phyloP scores from a whole-genome alignment of 768 basidiomycete genomes.

The Pisolithus tinctorius region DNA sequence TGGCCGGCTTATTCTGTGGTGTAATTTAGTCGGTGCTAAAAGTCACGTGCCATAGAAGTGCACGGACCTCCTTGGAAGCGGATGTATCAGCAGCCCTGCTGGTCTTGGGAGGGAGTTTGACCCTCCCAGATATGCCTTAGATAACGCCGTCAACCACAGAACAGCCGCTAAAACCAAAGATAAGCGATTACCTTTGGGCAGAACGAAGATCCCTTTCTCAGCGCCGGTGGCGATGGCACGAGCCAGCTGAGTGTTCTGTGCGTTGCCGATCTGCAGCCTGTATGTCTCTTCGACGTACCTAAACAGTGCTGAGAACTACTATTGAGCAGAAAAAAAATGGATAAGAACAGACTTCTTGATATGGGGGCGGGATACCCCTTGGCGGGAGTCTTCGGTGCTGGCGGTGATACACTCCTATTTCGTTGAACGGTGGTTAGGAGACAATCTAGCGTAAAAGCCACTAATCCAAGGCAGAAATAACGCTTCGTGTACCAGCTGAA shows the following conservation, averaged over 20 bases:
- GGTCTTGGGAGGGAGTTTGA: slow-evolving; percentile 65
- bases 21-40: slow-evolving; percentile 7
- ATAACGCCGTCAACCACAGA: slow-evolving; percentile 2
- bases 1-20: slow-evolving; percentile 26
- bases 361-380: slow-evolving; percentile 81
- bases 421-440: slow-evolving; percentile 15
- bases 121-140: slow-evolving; percentile 43
- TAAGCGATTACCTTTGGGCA: slow-evolving; percentile 71
- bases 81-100: slow-evolving; percentile 38
- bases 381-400: slow-evolving; percentile 68
- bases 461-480: not conserved
- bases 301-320: slow-evolving; percentile 9
- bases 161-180: not conserved
- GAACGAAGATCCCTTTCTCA: slow-evolving; percentile 74
- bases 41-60: slow-evolving; percentile 17
- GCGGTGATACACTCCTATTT: slow-evolving; percentile 76
- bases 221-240: slow-evolving; percentile 76
- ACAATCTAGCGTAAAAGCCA: slow-evolving; percentile 5
- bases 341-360: slow-evolving; percentile 78
- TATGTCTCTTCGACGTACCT: slow-evolving; percentile 85
- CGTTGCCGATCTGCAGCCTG: slow-evolving; percentile 70
- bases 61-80: slow-evolving; percentile 55
- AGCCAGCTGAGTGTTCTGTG: slow-evolving; percentile 73
- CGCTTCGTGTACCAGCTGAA: not conserved
- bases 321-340: slow-evolving; percentile 5